phyloP scores from a whole-genome alignment of 768 basidiomycete genomes.

The Grammothele lineata region DNA sequence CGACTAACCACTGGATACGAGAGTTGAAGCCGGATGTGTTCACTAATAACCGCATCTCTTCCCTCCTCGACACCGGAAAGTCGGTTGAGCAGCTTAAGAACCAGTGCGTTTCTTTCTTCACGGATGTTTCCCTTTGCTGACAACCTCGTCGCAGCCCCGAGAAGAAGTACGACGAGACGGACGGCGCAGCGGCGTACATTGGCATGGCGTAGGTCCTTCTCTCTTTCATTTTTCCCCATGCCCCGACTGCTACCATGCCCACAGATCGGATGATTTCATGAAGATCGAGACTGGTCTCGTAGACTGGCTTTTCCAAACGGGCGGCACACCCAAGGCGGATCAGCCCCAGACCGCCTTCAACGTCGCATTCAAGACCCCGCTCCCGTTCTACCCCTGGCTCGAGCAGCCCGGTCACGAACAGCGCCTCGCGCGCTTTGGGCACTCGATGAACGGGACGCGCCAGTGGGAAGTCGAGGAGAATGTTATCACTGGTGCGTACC shows the following conservation, averaged over 20 bases:
- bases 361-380: conserved; percentile 50
- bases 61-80: conserved; percentile 16
- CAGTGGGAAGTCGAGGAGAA: conserved; percentile 48
- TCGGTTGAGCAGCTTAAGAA: conserved; percentile 1
- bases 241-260: not conserved
- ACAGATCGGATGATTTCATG: conserved; percentile 3
- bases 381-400: conserved; percentile 64
- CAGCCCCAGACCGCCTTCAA: conserved; percentile 41
- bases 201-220: not conserved
- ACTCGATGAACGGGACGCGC: conserved; percentile 64
- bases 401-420: conserved; percentile 47
- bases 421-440: conserved; percentile 60
- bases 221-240: not conserved
- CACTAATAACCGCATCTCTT: conserved; percentile 16
- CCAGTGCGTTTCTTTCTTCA: not conserved
- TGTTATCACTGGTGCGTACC: conserved; percentile 8
- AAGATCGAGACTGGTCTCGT: conserved; percentile 1
- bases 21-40: conserved; percentile 21
- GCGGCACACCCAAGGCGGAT: not conserved
- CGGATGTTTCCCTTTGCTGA: not conserved
- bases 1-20: conserved; percentile 17
- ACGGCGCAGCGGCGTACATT: conserved; percentile 8
- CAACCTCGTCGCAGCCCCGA: not conserved
- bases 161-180: conserved; percentile 15
- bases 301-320: conserved; percentile 4